Conservation (phyloP, 1,284 basidiomycete genomes). For the Trametes sp. region DNA sequence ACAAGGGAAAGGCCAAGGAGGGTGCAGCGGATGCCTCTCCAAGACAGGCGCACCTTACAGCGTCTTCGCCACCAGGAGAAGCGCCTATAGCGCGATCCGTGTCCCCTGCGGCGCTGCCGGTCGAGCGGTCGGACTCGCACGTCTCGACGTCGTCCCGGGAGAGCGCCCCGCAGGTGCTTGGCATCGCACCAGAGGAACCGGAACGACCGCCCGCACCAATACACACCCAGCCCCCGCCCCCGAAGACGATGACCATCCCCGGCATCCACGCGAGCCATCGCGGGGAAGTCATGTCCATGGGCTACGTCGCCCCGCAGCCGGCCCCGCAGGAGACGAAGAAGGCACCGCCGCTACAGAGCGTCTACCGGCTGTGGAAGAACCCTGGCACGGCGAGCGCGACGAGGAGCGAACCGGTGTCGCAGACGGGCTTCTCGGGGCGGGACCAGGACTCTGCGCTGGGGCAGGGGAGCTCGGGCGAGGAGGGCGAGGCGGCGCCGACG, state of each 20-base stretch:
- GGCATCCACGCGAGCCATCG: slow-evolving; percentile 81
- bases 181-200: slow-evolving; percentile 34
- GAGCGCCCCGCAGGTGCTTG: slow-evolving; percentile 14
- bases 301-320: slow-evolving; percentile 64
- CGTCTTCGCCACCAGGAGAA: slow-evolving; percentile 22
- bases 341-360: slow-evolving; percentile 60
- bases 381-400: slow-evolving; percentile 46
- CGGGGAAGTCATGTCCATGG: slow-evolving; percentile 83
- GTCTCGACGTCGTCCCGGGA: slow-evolving; percentile 25
- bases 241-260: slow-evolving; percentile 80
- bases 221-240: slow-evolving; percentile 72
- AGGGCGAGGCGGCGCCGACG: slow-evolving; percentile 23
- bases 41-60: slow-evolving; percentile 12
- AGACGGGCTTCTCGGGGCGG: slow-evolving; percentile 36
- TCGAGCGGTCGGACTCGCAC: slow-evolving; percentile 29
- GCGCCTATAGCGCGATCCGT: slow-evolving; percentile 21
- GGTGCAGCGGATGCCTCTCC: slow-evolving; percentile 42
- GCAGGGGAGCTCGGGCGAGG: slow-evolving; percentile 30
- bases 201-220: slow-evolving; percentile 56
- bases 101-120: slow-evolving; percentile 23
- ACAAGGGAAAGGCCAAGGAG: slow-evolving; percentile 36
- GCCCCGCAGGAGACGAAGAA: slow-evolving; percentile 54
- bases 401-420: slow-evolving; percentile 33
- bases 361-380: slow-evolving; percentile 75
- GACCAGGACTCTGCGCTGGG: slow-evolving; percentile 42